Conservation (phyloP, 1,284 basidiomycete species). For the Phenoliferia sp. region DNA sequence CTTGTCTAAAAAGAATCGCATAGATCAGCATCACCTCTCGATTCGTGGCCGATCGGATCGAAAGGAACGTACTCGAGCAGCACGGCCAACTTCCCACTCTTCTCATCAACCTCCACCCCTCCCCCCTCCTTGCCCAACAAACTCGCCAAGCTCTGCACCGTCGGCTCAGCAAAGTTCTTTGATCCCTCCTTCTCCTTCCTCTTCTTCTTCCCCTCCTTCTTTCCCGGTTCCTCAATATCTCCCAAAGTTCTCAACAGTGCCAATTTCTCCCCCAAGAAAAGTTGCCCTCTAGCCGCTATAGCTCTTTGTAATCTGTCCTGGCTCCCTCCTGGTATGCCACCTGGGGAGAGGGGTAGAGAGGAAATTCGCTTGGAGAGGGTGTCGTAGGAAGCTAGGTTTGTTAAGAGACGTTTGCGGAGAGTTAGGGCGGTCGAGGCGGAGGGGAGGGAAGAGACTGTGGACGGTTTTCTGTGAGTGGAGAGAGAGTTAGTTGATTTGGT, state of each 20-base stretch:
- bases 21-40: too few relatives aligned
- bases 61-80: conserved; percentile 36
- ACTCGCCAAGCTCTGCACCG: conserved; percentile 20
- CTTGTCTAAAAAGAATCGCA: conserved; percentile 32
- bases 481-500: background rate
- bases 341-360: conserved; percentile 50
- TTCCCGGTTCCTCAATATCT: conserved; percentile 22
- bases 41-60: too few relatives aligned
- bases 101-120: conserved; percentile 15
- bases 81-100: conserved; percentile 28
- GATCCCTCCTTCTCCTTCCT: background rate
- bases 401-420: conserved; percentile 36
- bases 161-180: background rate
- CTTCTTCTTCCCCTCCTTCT: conserved; percentile 1
- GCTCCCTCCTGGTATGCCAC: conserved; percentile 58
- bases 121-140: conserved; percentile 17
- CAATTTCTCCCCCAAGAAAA: conserved; percentile 86
- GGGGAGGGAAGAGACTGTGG: background rate
- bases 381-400: conserved; percentile 58
- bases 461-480: conserved; percentile 2
- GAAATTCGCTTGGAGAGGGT: conserved; percentile 77
- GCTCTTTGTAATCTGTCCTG: conserved; percentile 80
- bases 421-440: conserved; percentile 11
- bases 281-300: conserved; percentile 67
- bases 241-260: conserved; percentile 61